phyloP scores from a whole-genome alignment of 179 eudicot species.

The Heliamphora pulchella region DNA sequence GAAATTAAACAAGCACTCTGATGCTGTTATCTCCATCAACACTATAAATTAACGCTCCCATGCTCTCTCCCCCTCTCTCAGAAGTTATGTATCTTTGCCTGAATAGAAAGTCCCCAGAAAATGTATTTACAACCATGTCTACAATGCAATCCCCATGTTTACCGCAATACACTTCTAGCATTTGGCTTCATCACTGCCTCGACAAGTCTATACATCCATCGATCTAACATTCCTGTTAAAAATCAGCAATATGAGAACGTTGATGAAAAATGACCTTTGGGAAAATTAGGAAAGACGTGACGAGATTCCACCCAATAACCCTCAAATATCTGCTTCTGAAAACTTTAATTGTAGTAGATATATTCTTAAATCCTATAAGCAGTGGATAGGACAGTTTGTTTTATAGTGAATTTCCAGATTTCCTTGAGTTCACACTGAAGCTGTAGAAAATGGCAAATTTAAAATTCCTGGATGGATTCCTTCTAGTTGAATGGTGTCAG shows the following conservation, averaged over 20 bases:
- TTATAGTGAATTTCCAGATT: background rate
- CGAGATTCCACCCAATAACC: background rate
- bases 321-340: background rate
- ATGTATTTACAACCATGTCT: background rate
- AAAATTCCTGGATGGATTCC: background rate
- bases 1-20: slow-evolving; percentile 1
- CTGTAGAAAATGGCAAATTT: background rate
- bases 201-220: slow-evolving; percentile 87
- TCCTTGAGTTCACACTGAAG: background rate
- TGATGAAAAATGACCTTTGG: background rate
- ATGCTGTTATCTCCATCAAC: background rate
- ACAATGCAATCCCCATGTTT: background rate
- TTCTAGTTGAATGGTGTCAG: background rate
- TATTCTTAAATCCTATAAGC: background rate
- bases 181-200: slow-evolving; percentile 69
- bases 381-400: background rate
- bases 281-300: background rate
- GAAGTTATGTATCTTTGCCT: background rate
- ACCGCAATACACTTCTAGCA: slow-evolving; percentile 31
- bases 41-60: background rate
- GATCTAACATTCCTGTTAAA: slow-evolving; percentile 81
- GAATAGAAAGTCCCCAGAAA: background rate
- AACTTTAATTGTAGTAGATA: background rate
- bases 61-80: too few relatives aligned
- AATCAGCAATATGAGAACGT: background rate